phyloP scores from a whole-genome alignment of 345 rosid genomes.

The Conringia planisiliqua region DNA sequence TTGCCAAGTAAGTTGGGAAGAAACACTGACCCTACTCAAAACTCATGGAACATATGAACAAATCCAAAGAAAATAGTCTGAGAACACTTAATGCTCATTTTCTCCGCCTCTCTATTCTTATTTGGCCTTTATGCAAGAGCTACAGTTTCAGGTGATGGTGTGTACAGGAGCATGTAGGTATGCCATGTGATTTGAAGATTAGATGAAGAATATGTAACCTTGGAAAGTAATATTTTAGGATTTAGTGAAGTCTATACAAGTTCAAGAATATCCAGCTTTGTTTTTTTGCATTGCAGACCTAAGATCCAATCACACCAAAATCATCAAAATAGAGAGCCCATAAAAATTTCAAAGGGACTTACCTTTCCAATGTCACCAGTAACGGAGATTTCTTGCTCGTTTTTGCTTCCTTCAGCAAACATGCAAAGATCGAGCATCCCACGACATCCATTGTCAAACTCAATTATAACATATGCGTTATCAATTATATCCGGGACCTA shows the following conservation, averaged over 20 bases:
- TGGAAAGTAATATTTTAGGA: too few species aligned
- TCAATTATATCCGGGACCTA: conserved; percentile 93
- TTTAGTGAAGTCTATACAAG: background rate
- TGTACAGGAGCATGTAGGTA: background rate
- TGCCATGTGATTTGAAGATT: background rate
- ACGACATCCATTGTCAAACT: conserved; percentile 85
- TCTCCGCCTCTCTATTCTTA: conserved; percentile 4
- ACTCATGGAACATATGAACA: background rate
- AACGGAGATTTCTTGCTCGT: conserved; percentile 89
- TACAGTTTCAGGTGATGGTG: background rate
- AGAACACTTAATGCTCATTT: background rate
- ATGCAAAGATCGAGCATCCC: conserved; percentile 96
- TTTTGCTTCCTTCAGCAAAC: conserved; percentile 98
- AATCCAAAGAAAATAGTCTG: background rate
- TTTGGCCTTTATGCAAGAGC: conserved; percentile 4
- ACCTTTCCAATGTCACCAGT: conserved; percentile 85
- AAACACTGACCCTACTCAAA: conserved; percentile 1
- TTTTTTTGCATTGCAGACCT: too few species aligned
- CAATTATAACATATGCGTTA: conserved; percentile 81
- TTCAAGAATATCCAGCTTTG: background rate
- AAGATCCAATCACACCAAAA: background rate
- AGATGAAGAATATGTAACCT: background rate
- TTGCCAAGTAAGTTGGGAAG: background rate
- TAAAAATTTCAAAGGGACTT: background rate
- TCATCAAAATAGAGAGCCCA: background rate